Evolutionary conservation across 1,284 basidiomycete species (phyloP).

Genomic region (Cutaneotrichosporon dermatis): DNA sequence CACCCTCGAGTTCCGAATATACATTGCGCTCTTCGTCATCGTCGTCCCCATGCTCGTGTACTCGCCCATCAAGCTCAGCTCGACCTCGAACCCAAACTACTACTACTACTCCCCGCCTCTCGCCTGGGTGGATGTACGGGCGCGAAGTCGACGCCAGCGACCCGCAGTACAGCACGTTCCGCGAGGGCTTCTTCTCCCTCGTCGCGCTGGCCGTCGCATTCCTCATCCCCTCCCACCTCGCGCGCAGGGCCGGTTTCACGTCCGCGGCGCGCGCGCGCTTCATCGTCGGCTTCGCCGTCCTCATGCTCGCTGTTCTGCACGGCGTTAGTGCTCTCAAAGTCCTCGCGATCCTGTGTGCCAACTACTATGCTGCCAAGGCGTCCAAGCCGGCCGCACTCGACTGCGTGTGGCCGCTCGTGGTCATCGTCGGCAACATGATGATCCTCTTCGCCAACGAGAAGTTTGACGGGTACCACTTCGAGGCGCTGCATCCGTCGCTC

Average conservation of each 20-base stretch:
- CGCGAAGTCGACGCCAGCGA: conserved; percentile 69
- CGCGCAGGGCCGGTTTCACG: conserved; percentile 1
- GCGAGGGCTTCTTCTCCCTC: conserved; percentile 65
- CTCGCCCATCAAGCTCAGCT: conserved; percentile 72
- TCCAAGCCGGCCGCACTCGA: conserved; percentile 17
- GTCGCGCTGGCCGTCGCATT: conserved; percentile 54
- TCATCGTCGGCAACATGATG: conserved; percentile 65
- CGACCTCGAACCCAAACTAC: conserved; percentile 73
- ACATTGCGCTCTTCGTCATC: conserved; percentile 61
- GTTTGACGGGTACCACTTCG: conserved; percentile 70
- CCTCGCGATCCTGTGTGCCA: conserved; percentile 62
- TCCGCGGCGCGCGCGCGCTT: conserved; percentile 38
- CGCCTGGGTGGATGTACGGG: conserved; percentile 54
- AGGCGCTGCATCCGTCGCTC: conserved; percentile 57
- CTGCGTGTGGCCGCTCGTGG: conserved; percentile 31
- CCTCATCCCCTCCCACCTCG: conserved; percentile 39
- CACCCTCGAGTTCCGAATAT: conserved; percentile 76
- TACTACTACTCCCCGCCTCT: conserved; percentile 60
- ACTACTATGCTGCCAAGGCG: conserved; percentile 65
- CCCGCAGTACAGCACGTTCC: conserved; percentile 75
- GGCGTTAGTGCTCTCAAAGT: conserved; percentile 82
- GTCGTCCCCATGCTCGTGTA: conserved; percentile 74
- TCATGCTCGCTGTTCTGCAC: conserved; percentile 75
- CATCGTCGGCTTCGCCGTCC: conserved; percentile 56
- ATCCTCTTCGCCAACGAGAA: conserved; percentile 75